phyloP scores from a whole-genome alignment of 2,329 filamentous ascomycete species.

The Lasiodiplodia hormozganensis region DNA sequence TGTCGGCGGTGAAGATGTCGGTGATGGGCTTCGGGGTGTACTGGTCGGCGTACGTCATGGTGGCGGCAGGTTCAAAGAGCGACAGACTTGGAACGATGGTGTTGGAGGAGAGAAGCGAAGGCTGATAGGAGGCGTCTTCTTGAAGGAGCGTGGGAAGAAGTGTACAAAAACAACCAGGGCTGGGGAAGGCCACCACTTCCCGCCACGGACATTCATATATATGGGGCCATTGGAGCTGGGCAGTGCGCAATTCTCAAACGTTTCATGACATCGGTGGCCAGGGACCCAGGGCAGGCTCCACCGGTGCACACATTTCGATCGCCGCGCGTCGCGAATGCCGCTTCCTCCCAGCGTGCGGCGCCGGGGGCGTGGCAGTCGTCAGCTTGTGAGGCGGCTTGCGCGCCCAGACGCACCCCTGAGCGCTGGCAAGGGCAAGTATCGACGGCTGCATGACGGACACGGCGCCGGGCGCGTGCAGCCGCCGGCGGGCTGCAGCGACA shows the following conservation, averaged over 20 bases:
- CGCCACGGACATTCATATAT: slow-evolving; percentile 26
- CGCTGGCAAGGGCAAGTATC: slow-evolving; percentile 22
- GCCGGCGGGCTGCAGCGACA: background rate
- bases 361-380: slow-evolving; percentile 18
- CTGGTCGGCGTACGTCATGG: slow-evolving; percentile 27
- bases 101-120: slow-evolving; percentile 1
- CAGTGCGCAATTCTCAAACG: slow-evolving; percentile 23
- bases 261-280: slow-evolving; percentile 26
- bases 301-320: slow-evolving; percentile 26
- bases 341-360: slow-evolving; percentile 14
- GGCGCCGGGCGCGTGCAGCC: background rate
- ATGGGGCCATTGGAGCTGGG: slow-evolving; percentile 21
- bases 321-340: slow-evolving; percentile 24
- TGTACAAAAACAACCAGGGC: slow-evolving; percentile 20
- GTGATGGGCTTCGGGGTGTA: slow-evolving; percentile 60
- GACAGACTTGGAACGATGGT: slow-evolving; percentile 5
- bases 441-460: slow-evolving; percentile 9
- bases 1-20: slow-evolving; percentile 70
- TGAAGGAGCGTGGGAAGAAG: slow-evolving; percentile 13
- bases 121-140: slow-evolving; percentile 9
- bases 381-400: slow-evolving; percentile 20
- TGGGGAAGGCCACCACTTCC: slow-evolving; percentile 25
- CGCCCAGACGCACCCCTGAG: slow-evolving; percentile 12
- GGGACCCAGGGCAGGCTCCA: slow-evolving; percentile 24
- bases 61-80: slow-evolving; percentile 6